Evolutionary conservation across 2,329 filamentous ascomycete genomes (phyloP).

Genomic region (Corniculantispora saksenae): DNA sequence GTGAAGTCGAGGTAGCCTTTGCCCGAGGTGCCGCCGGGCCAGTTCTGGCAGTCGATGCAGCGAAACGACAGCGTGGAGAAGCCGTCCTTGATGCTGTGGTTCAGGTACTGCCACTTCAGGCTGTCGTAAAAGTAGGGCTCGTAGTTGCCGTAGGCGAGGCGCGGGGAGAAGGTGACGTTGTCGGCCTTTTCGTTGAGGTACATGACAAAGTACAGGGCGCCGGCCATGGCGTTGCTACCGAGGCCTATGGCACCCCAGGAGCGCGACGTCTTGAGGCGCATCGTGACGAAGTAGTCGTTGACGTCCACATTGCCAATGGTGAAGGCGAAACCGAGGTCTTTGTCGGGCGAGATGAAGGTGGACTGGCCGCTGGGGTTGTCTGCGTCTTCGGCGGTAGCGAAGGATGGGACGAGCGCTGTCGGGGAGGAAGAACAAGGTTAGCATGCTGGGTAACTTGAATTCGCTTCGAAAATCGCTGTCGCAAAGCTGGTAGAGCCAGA

Average conservation of each 20-base stretch:
- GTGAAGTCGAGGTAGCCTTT: slow-evolving; percentile 51
- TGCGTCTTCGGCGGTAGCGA: slow-evolving; percentile 29
- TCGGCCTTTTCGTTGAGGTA: slow-evolving; percentile 49
- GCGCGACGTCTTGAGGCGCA: slow-evolving; percentile 46
- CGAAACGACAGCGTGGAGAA: slow-evolving; percentile 51
- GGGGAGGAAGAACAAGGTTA: background rate
- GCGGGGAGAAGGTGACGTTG: slow-evolving; percentile 59
- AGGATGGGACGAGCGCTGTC: slow-evolving; percentile 23
- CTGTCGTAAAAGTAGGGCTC: slow-evolving; percentile 52
- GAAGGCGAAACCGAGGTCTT: slow-evolving; percentile 50
- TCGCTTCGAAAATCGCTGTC: too few relatives aligned
- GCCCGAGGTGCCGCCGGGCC: slow-evolving; percentile 36
- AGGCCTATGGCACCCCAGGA: slow-evolving; percentile 59
- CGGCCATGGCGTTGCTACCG: slow-evolving; percentile 52
- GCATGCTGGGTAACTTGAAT: background rate
- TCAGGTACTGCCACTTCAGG: slow-evolving; percentile 45
- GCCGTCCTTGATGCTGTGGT: slow-evolving; percentile 48
- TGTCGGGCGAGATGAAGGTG: slow-evolving; percentile 46
- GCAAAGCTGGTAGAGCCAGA: background rate
- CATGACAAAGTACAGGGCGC: slow-evolving; percentile 55
- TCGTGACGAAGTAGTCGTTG: slow-evolving; percentile 55
- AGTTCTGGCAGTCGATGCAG: slow-evolving; percentile 53
- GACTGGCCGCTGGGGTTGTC: slow-evolving; percentile 38
- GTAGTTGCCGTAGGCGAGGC: slow-evolving; percentile 49
- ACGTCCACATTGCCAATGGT: slow-evolving; percentile 49